phyloP scores from a whole-genome alignment of 2,329 filamentous ascomycete genomes.

The Aspergillus brasiliensis region DNA sequence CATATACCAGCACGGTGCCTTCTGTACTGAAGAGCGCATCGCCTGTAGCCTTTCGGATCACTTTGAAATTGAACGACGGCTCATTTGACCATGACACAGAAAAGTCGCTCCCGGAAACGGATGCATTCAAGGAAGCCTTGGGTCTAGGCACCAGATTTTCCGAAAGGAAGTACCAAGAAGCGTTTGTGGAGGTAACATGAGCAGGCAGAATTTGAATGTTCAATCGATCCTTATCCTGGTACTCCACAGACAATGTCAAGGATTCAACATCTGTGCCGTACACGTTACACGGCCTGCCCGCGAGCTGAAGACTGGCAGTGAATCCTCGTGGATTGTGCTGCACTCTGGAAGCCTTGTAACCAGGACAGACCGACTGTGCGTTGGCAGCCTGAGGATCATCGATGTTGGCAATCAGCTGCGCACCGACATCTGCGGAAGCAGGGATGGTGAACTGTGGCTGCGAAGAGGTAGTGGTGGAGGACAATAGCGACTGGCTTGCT shows the following conservation, averaged over 20 bases:
- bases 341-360: conserved; percentile 58
- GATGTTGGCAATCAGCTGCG: conserved; percentile 62
- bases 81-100: conserved; percentile 59
- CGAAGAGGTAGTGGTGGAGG: conserved; percentile 20
- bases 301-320: conserved; percentile 54
- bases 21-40: conserved; percentile 70
- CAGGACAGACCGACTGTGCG: conserved; percentile 64
- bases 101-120: conserved; percentile 45
- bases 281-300: conserved; percentile 65
- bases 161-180: conserved; percentile 67
- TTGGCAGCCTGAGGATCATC: conserved; percentile 64
- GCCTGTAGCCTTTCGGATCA: conserved; percentile 59
- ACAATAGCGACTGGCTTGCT: conserved; percentile 18
- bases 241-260: conserved; percentile 68
- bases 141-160: conserved; percentile 65
- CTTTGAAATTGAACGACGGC: conserved; percentile 59
- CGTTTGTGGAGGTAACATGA: conserved; percentile 62
- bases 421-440: conserved; percentile 49
- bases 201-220: conserved; percentile 71
- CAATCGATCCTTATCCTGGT: conserved; percentile 66
- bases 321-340: conserved; percentile 51
- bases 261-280: conserved; percentile 75
- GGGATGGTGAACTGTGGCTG: conserved; percentile 51
- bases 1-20: conserved; percentile 67
- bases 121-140: conserved; percentile 45